phyloP scores from a whole-genome alignment of 805 yeast genomes.

The Yarrowia bubula region DNA sequence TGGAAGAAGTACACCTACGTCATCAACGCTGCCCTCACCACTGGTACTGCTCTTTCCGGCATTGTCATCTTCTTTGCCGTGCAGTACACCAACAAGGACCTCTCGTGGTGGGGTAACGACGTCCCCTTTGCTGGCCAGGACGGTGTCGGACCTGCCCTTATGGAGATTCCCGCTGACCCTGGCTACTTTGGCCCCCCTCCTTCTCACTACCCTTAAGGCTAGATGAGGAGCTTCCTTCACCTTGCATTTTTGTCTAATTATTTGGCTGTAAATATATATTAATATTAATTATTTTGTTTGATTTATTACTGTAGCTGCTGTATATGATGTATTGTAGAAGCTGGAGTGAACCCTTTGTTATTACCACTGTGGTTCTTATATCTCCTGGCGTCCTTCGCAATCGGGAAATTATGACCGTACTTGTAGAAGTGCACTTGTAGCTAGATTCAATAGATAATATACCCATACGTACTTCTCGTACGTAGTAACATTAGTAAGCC shows the following conservation, averaged over 20 bases:
- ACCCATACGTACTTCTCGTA: too few species aligned
- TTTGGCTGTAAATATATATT: slow-evolving; percentile 2
- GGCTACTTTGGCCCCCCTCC: slow-evolving; percentile 31
- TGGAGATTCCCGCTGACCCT: slow-evolving; percentile 26
- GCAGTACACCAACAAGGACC: slow-evolving; percentile 39
- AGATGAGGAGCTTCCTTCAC: too few species aligned
- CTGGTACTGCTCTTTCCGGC: slow-evolving; percentile 52
- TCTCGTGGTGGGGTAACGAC: slow-evolving; percentile 55
- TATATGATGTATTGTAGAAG: too few species aligned
- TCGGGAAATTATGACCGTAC: too few species aligned
- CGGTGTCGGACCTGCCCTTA: slow-evolving; percentile 27
- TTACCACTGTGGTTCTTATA: too few species aligned
- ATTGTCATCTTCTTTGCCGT: slow-evolving; percentile 47
- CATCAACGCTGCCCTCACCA: slow-evolving; percentile 48
- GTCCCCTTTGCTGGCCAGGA: slow-evolving; percentile 35
- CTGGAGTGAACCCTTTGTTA: too few species aligned
- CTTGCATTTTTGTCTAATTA: slow-evolving; percentile 1
- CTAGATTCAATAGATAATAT: too few species aligned
- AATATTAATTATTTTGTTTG: neutral
- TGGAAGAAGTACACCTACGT: slow-evolving; percentile 55
- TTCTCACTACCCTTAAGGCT: slow-evolving; percentile 29
- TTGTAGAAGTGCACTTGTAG: too few species aligned
- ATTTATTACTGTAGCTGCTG: neutral
- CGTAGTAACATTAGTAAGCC: too few species aligned
- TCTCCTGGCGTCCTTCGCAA: too few species aligned